These are phyloP conservation scores for Globisporangium perplexum DNA, from an alignment of 352 stramenopile genomes.

Conservation along the genomic window DNA sequence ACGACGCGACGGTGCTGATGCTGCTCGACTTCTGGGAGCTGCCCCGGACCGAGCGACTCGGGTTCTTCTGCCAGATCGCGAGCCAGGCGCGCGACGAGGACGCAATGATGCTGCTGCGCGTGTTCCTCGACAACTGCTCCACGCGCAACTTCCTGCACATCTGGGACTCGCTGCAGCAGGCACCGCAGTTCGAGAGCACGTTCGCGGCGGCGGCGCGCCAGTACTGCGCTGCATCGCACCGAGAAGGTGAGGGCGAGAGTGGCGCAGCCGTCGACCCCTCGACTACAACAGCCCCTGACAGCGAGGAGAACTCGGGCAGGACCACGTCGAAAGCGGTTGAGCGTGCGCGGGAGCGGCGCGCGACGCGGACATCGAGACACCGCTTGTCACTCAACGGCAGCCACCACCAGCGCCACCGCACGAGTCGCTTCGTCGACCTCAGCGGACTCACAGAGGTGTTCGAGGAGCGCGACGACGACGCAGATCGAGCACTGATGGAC, in stretches of 20 bases:
- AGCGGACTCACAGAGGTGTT: slow-evolving; percentile 45
- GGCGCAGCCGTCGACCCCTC: not conserved
- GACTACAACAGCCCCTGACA: not conserved
- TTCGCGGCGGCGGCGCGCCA: slow-evolving; percentile 21
- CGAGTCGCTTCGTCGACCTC: slow-evolving; percentile 40
- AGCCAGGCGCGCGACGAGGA: slow-evolving; percentile 50
- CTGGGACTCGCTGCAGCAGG: slow-evolving; percentile 46
- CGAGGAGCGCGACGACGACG: slow-evolving; percentile 28
- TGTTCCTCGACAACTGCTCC: slow-evolving; percentile 26
- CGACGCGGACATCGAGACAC: slow-evolving; percentile 2
- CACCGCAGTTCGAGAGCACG: slow-evolving; percentile 37
- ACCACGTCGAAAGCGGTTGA: not conserved
- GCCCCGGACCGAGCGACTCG: slow-evolving; percentile 42
- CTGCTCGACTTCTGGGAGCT: slow-evolving; percentile 68
- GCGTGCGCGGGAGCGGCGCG: slow-evolving; percentile 1
- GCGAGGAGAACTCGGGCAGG: not conserved
- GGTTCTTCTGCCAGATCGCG: slow-evolving; percentile 67
- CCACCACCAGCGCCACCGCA: not conserved
- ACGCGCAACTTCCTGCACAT: slow-evolving; percentile 33
- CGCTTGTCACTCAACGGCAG: not conserved
- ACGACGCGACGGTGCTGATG: slow-evolving; percentile 52
- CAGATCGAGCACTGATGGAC: not conserved
- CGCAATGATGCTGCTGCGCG: slow-evolving; percentile 23
- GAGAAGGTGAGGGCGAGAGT: not conserved
- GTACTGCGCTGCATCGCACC: slow-evolving; percentile 10